These are phyloP conservation scores for Trypanosoma scelopori DNA, from an alignment of 208 protist species.

Conservation along the genomic window DNA sequence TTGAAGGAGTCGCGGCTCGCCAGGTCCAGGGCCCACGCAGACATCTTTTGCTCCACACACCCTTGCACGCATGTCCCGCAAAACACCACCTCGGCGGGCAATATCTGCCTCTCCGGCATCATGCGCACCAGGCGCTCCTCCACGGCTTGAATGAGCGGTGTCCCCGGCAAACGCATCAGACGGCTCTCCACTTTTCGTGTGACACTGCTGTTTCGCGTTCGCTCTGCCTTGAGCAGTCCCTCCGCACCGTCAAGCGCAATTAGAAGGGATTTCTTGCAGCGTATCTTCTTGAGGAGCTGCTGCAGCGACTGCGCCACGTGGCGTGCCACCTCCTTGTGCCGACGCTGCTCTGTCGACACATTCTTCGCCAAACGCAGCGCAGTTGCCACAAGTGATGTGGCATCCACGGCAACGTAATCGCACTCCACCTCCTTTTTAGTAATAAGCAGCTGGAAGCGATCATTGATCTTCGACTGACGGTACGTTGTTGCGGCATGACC, in stretches of 20 bases:
- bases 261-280: slow-evolving; percentile 54
- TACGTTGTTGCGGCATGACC: slow-evolving; percentile 19
- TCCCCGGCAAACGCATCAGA: slow-evolving; percentile 62
- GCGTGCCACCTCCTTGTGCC: slow-evolving; percentile 58
- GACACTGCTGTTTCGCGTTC: slow-evolving; percentile 28
- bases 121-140: slow-evolving; percentile 76
- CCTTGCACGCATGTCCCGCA: slow-evolving; percentile 65
- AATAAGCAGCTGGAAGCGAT: slow-evolving; percentile 63
- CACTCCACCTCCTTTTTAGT: slow-evolving; percentile 82
- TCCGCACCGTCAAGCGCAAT: slow-evolving; percentile 77
- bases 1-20: slow-evolving; percentile 59
- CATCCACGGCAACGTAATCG: slow-evolving; percentile 82
- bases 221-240: slow-evolving; percentile 49
- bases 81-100: slow-evolving; percentile 70
- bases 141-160: slow-evolving; percentile 61
- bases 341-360: slow-evolving; percentile 56
- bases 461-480: slow-evolving; percentile 38
- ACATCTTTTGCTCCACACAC: slow-evolving; percentile 78
- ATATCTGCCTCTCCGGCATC: slow-evolving; percentile 62
- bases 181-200: slow-evolving; percentile 54
- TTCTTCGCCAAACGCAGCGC: slow-evolving; percentile 67
- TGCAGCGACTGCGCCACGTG: slow-evolving; percentile 62
- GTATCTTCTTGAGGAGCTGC: slow-evolving; percentile 63
- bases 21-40: slow-evolving; percentile 85
- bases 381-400: slow-evolving; percentile 55